These are phyloP conservation scores for Solanum hybrid DNA, from an alignment of 305 asterid genomes.

Conservation along the genomic window DNA sequence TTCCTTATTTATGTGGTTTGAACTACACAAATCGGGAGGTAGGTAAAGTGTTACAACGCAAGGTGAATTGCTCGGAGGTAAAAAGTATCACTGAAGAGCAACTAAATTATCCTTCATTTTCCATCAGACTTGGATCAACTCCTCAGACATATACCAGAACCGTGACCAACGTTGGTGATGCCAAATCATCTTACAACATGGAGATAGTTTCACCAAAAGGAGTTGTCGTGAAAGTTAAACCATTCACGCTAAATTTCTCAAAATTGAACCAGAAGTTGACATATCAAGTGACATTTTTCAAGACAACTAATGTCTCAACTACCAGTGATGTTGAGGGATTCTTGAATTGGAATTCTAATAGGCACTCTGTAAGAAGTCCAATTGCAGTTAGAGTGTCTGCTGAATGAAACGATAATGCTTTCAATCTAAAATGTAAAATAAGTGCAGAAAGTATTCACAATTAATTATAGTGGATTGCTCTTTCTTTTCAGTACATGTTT, in stretches of 20 bases:
- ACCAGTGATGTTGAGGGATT: not conserved
- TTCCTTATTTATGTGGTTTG: conserved; percentile 37
- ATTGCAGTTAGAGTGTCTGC: not conserved
- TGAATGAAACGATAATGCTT: not conserved
- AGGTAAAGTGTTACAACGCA: conserved; percentile 13
- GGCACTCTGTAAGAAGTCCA: conserved; percentile 2
- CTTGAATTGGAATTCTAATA: conserved; percentile 3
- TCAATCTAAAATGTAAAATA: not conserved
- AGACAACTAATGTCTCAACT: not conserved
- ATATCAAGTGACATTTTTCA: not conserved
- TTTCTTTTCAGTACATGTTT: not conserved
- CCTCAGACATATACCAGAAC: conserved; percentile 26
- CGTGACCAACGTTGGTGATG: conserved; percentile 8
- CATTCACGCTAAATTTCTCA: not conserved
- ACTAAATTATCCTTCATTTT: conserved; percentile 37
- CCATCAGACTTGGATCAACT: conserved; percentile 14
- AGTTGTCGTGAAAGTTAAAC: not conserved
- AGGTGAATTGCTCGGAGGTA: conserved; percentile 16
- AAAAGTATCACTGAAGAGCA: conserved; percentile 17
- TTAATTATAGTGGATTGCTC: not conserved
- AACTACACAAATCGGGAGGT: conserved; percentile 26
- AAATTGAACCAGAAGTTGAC: not conserved
- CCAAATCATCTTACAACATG: not conserved
- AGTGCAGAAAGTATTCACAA: not conserved
- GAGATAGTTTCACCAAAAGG: conserved; percentile 7